A percentile compares a stretch with the other conserved stretches of the same genome.
phyloP scores from a whole-genome alignment of 768 basidiomycete genomes.

The Mycena olivaceomarginata region DNA sequence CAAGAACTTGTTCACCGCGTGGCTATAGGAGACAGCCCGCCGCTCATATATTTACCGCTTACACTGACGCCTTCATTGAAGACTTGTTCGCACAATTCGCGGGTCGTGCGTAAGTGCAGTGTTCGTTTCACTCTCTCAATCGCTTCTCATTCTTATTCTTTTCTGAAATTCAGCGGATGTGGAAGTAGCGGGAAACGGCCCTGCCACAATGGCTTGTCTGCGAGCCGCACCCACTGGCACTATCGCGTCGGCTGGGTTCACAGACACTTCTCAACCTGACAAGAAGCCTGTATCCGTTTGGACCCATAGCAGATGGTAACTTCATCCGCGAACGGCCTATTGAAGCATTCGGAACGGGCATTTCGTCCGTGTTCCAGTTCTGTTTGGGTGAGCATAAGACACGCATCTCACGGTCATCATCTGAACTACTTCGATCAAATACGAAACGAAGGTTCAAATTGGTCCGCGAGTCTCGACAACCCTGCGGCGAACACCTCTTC shows the following conservation, averaged over 20 bases:
- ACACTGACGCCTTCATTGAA: constrained; percentile 57
- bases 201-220: constrained; percentile 56
- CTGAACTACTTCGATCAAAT: constrained; percentile 53
- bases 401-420: not conserved
- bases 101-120: constrained; percentile 55
- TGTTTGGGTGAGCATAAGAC: constrained; percentile 57
- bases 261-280: constrained; percentile 53
- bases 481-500: constrained; percentile 61
- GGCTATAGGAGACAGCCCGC: constrained; percentile 68
- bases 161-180: constrained; percentile 50
- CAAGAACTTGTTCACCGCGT: constrained; percentile 60
- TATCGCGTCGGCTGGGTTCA: constrained; percentile 58
- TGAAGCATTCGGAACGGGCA: constrained; percentile 59
- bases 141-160: not conserved
- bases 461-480: constrained; percentile 59
- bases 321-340: constrained; percentile 60
- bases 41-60: constrained; percentile 59
- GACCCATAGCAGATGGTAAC: constrained; percentile 58
- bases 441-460: constrained; percentile 64
- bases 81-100: constrained; percentile 59
- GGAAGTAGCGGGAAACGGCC: constrained; percentile 30
- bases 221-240: constrained; percentile 50
- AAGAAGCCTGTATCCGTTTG: constrained; percentile 60
- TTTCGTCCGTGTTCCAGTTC: constrained; percentile 61
- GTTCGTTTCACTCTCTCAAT: not conserved